Conservation (phyloP, 164 flowering plant species). For the Umbilicus rupestris region DNA sequence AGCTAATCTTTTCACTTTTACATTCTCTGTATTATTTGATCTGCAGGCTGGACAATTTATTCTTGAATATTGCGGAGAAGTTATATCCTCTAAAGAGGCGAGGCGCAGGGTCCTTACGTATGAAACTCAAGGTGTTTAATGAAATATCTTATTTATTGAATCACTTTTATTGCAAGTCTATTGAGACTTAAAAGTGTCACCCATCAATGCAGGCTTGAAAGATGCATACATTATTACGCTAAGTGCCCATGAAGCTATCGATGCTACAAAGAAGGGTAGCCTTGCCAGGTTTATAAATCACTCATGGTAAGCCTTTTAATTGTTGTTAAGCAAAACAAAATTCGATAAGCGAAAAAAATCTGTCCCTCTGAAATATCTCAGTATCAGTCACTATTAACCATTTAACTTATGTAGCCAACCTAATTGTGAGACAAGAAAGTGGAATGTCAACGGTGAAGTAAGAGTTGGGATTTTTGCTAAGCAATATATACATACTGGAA, state of each 20-base stretch:
- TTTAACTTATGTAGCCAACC: slow-evolving; percentile 52
- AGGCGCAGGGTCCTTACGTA: slow-evolving; percentile 64
- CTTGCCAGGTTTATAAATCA: slow-evolving; percentile 92
- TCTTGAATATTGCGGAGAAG: slow-evolving; percentile 96
- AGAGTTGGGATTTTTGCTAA: slow-evolving; percentile 96
- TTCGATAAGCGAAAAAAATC: background rate
- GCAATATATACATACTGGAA: slow-evolving; percentile 61
- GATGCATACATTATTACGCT: slow-evolving; percentile 91
- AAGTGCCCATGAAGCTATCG: slow-evolving; percentile 62
- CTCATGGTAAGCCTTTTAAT: slow-evolving; percentile 37
- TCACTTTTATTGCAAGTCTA: background rate
- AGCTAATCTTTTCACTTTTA: background rate
- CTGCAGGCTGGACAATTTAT: slow-evolving; percentile 73
- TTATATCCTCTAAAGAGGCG: slow-evolving; percentile 85
- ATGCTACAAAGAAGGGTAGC: slow-evolving; percentile 94
- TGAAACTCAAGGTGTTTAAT: slow-evolving; percentile 54
- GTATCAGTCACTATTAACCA: background rate
- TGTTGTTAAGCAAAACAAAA: background rate
- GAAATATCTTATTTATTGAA: background rate
- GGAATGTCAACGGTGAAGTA: slow-evolving; percentile 85
- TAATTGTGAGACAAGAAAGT: slow-evolving; percentile 95
- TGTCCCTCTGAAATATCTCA: background rate
- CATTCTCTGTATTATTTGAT: background rate
- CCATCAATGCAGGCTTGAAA: slow-evolving; percentile 53
- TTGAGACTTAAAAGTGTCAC: slow-evolving; percentile 9